phyloP scores from a whole-genome alignment of 768 basidiomycete species.

The Amanita subjunquillea region DNA sequence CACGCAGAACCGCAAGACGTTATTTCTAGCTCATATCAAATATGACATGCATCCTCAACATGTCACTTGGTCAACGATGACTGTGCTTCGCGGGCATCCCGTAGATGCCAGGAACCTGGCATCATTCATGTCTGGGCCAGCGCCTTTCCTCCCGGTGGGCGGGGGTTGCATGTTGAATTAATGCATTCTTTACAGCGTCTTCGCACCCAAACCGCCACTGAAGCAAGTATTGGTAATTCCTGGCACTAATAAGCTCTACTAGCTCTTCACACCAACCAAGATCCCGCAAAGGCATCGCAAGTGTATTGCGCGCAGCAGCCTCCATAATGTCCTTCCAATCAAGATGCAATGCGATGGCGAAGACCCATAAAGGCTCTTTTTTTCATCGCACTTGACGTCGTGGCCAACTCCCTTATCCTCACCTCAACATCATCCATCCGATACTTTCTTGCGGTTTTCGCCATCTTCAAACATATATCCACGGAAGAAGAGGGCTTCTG shows the following conservation, averaged over 20 bases:
- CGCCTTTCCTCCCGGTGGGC: not conserved
- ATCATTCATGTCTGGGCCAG: not conserved
- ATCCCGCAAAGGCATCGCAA: not conserved
- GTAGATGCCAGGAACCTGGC: not conserved
- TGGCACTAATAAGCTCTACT: not conserved
- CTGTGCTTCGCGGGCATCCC: not conserved
- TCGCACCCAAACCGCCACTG: not conserved
- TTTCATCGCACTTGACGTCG: not conserved
- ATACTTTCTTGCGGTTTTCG: conserved; percentile 1
- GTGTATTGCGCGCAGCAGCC: not conserved
- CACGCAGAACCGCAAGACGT: too few relatives aligned
- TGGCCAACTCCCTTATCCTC: not conserved
- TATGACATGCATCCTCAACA: too few relatives aligned
- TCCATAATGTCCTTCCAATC: not conserved
- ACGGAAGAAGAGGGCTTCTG: not conserved
- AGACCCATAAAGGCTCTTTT: not conserved
- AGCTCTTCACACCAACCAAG: not conserved
- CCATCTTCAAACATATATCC: not conserved
- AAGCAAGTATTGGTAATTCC: not conserved
- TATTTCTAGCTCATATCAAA: too few relatives aligned
- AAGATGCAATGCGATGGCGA: not conserved
- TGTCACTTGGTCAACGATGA: not conserved
- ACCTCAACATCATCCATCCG: not conserved
- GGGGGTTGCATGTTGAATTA: not conserved
- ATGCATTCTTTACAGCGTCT: not conserved